Conservation (phyloP, 257 asterid species). For the Plantago major region DNA sequence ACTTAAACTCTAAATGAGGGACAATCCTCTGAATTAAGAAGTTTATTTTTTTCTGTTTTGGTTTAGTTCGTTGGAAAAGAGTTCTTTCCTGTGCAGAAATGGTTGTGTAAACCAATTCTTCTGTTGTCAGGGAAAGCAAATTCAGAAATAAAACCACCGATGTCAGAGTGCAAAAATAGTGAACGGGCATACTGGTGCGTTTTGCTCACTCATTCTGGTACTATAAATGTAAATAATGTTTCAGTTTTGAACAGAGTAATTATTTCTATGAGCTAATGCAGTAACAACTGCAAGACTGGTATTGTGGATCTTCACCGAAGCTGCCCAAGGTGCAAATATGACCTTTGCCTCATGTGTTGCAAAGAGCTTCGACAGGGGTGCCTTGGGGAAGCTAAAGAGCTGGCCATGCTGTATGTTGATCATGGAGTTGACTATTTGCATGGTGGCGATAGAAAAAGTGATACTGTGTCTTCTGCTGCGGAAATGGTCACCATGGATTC, state of each 20-base stretch:
- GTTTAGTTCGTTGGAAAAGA: no score
- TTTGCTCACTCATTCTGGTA: neutral
- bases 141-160: conserved; percentile 15
- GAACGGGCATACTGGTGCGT: conserved; percentile 10
- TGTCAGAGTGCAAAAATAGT: conserved; percentile 29
- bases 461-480: neutral
- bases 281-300: conserved; percentile 1
- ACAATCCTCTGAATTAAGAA: neutral
- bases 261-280: neutral
- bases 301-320: conserved; percentile 7
- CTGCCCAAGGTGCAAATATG: neutral
- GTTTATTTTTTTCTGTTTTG: neutral
- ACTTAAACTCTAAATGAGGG: neutral
- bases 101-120: neutral
- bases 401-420: conserved; percentile 17
- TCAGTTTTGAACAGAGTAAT: neutral
- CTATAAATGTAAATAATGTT: neutral
- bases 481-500: neutral
- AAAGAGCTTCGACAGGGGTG: conserved; percentile 7
- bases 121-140: neutral
- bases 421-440: conserved; percentile 63
- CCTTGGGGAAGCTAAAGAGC: neutral
- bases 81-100: no score
- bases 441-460: neutral
- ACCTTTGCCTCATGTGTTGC: conserved; percentile 7